Evolutionary conservation across 768 basidiomycete species (phyloP).

Genomic region (Coprinopsis strossmayeri): DNA sequence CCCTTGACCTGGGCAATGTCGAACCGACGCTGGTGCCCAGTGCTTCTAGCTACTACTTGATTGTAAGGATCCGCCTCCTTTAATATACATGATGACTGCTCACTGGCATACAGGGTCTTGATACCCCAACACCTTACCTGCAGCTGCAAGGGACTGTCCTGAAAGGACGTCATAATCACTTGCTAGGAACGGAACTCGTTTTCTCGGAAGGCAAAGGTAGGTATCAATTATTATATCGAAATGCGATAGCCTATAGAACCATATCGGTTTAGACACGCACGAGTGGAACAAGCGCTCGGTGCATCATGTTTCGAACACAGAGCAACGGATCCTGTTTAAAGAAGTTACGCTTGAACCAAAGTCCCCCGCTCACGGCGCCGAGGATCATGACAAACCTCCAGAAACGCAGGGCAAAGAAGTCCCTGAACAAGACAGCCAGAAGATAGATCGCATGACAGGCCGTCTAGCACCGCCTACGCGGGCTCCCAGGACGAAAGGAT

Average conservation of each 20-base stretch:
- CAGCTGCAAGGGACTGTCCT: conserved; percentile 73
- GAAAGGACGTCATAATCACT: conserved; percentile 58
- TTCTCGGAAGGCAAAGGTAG: conserved; percentile 66
- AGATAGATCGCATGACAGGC: conserved; percentile 11
- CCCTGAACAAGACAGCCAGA: not conserved
- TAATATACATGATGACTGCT: too few species aligned
- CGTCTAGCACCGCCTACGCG: conserved; percentile 1
- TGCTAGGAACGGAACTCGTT: conserved; percentile 71
- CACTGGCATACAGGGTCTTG: conserved; percentile 48
- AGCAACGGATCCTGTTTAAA: conserved; percentile 66
- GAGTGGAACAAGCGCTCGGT: conserved; percentile 47
- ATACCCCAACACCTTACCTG: conserved; percentile 70
- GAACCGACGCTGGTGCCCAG: conserved; percentile 74
- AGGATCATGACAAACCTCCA: not conserved
- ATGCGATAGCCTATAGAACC: too few species aligned
- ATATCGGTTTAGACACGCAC: conserved; percentile 30
- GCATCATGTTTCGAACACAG: conserved; percentile 52
- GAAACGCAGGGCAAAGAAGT: not conserved
- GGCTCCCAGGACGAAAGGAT: conserved; percentile 1
- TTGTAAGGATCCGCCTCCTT: too few species aligned
- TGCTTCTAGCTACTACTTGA: conserved; percentile 62
- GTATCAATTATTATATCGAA: conserved; percentile 3
- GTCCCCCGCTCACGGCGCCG: not conserved
- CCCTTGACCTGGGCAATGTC: conserved; percentile 64
- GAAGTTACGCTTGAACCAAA: conserved; percentile 57